These are phyloP conservation scores for Carex kokanica DNA, from an alignment of 176 grass and related monocot genomes.

Conservation along the genomic window DNA sequence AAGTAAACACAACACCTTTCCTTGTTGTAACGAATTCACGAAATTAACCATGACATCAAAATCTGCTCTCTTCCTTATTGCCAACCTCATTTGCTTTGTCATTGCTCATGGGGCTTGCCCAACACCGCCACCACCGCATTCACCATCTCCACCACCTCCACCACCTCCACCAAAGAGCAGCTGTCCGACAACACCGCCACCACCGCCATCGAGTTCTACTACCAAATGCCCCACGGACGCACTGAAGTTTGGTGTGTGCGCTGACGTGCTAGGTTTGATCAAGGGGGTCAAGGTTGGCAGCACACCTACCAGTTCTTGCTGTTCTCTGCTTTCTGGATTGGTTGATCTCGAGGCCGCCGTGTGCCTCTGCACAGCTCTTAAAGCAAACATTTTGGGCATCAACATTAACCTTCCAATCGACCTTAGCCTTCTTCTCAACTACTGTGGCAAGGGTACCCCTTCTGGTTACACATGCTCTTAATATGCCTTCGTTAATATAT, in stretches of 20 bases:
- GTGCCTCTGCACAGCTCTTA: constrained; percentile 59
- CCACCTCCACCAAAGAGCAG: constrained; percentile 4
- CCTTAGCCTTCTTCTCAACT: constrained; percentile 55
- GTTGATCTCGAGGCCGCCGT: constrained; percentile 55
- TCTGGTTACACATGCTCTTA: constrained; percentile 33
- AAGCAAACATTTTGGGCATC: constrained; percentile 53
- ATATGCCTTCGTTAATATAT: background rate
- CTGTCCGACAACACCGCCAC: background rate
- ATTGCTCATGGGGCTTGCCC: constrained; percentile 6
- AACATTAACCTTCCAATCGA: constrained; percentile 44
- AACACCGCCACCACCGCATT: background rate
- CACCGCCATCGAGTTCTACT: background rate
- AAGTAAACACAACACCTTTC: background rate
- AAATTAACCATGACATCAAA: constrained; percentile 6
- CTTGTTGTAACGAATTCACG: background rate
- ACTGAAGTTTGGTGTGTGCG: constrained; percentile 7
- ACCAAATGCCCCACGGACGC: constrained; percentile 12
- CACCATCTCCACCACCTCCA: background rate
- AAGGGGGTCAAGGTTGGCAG: background rate
- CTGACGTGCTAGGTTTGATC: constrained; percentile 16
- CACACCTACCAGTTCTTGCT: background rate
- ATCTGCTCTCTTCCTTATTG: constrained; percentile 19
- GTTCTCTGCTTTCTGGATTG: constrained; percentile 28
- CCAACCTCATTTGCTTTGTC: constrained; percentile 19
- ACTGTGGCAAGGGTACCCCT: constrained; percentile 50